Conservation (phyloP, 495 filamentous ascomycete species). For the Bryoglossum gracile region DNA sequence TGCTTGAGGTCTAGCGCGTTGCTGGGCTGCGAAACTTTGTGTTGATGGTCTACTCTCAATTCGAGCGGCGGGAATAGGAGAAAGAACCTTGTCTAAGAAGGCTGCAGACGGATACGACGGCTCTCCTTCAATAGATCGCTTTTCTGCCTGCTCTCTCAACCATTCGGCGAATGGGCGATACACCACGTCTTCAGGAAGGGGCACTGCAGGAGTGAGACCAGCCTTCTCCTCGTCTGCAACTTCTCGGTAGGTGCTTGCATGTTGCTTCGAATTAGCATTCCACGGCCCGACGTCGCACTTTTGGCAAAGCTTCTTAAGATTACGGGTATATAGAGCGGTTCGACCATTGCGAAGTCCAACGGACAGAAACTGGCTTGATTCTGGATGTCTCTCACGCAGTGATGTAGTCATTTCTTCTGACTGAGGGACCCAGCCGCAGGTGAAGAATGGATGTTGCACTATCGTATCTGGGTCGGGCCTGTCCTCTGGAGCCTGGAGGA, state of each 20-base stretch:
- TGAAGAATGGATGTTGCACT: constrained; percentile 78
- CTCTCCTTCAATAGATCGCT: too few relatives aligned
- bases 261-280: constrained; percentile 30
- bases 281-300: constrained; percentile 42
- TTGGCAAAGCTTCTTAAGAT: constrained; percentile 26
- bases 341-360: constrained; percentile 16
- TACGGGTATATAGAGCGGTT: constrained; percentile 12
- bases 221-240: constrained; percentile 63
- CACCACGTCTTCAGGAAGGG: constrained; percentile 59
- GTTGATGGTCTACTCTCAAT: constrained; percentile 33
- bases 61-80: not conserved
- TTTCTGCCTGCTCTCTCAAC: constrained; percentile 16
- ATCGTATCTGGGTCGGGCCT: constrained; percentile 74
- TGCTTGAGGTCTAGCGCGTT: constrained; percentile 31
- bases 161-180: constrained; percentile 49
- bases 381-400: constrained; percentile 42
- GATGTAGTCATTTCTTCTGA: constrained; percentile 42
- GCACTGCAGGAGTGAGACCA: constrained; percentile 61
- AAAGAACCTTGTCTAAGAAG: not conserved
- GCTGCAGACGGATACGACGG: too few relatives aligned
- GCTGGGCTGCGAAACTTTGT: constrained; percentile 54
- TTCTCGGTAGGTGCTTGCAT: constrained; percentile 60
- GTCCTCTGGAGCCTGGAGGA: constrained; percentile 66
- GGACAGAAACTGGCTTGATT: constrained; percentile 21
- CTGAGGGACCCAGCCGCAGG: constrained; percentile 49